These are phyloP conservation scores for Mycena haematopus DNA, from an alignment of 768 basidiomycete genomes.

Conservation along the genomic window DNA sequence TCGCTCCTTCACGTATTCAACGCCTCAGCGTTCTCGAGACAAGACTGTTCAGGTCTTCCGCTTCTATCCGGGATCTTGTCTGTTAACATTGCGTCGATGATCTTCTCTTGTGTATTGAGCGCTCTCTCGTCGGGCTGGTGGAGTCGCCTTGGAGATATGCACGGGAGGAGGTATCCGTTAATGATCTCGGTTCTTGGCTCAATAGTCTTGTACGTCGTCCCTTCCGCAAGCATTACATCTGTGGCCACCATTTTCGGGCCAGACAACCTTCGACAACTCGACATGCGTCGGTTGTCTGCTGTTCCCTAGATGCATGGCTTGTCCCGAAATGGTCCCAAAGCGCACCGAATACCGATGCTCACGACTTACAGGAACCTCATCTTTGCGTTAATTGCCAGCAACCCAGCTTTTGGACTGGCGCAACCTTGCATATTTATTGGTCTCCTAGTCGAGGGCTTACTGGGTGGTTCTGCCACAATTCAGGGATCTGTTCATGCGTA, in stretches of 20 bases:
- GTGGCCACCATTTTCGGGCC: not conserved
- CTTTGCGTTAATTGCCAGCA: conserved; percentile 12
- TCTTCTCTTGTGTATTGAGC: conserved; percentile 15
- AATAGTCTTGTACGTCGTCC: conserved; percentile 16
- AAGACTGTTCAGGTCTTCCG: conserved; percentile 19
- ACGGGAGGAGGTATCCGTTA: conserved; percentile 24
- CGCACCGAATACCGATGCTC: not conserved
- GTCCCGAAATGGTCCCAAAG: not conserved
- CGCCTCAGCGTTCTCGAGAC: conserved; percentile 1
- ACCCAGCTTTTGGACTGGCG: conserved; percentile 15
- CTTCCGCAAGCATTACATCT: not conserved
- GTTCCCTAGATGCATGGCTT: not conserved
- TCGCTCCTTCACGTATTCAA: conserved; percentile 11
- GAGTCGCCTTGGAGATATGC: conserved; percentile 23
- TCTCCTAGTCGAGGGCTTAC: conserved; percentile 19
- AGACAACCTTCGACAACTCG: no score
- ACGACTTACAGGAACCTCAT: conserved; percentile 20
- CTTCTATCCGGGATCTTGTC: conserved; percentile 10
- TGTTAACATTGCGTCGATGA: conserved; percentile 18
- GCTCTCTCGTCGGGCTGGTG: conserved; percentile 25
- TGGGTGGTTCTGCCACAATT: conserved; percentile 26
- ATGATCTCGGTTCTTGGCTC: conserved; percentile 26
- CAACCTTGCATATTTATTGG: conserved; percentile 21
- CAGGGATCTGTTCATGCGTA: conserved; percentile 24
- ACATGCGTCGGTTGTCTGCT: not conserved